phyloP scores from a whole-genome alignment of 441 rosid species.

The Flueggea neowawraea region DNA sequence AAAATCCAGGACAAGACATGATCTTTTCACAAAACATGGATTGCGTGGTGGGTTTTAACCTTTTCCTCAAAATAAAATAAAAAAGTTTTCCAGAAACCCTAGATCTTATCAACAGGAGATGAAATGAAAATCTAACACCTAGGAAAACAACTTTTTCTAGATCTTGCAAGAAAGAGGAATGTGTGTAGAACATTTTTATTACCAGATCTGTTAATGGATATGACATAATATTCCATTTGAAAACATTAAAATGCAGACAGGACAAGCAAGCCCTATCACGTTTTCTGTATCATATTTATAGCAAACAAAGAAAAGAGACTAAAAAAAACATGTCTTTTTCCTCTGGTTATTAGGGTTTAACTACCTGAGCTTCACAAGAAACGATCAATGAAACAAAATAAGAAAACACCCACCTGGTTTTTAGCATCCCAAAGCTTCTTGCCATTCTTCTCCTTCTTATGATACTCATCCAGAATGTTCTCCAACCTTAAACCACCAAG shows the following conservation, averaged over 20 bases:
- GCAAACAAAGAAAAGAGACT: conserved; percentile 19
- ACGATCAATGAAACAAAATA: background rate
- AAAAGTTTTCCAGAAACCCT: background rate
- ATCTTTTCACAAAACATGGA: too few relatives aligned
- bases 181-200: conserved; percentile 27
- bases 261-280: background rate
- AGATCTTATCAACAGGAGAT: too few relatives aligned
- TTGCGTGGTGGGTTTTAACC: too few relatives aligned
- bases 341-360: too few relatives aligned
- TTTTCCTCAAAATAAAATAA: too few relatives aligned
- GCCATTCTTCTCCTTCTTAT: conserved; percentile 62
- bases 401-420: conserved; percentile 62
- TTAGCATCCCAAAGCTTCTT: conserved; percentile 90
- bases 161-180: conserved; percentile 40
- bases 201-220: conserved; percentile 51
- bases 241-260: background rate
- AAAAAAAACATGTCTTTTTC: background rate
- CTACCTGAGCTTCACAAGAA: too few relatives aligned
- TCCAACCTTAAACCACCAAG: conserved; percentile 27
- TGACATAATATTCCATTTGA: conserved; percentile 23
- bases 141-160: conserved; percentile 4
- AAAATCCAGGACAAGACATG: background rate
- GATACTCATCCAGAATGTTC: conserved; percentile 75
- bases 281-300: conserved; percentile 33
- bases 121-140: conserved; percentile 5